Evolutionary conservation across 73 alveolate genomes (phyloP), one percentile per base, ranked within the genome.

Genomic region (Paramecium sonneborni): DNA sequence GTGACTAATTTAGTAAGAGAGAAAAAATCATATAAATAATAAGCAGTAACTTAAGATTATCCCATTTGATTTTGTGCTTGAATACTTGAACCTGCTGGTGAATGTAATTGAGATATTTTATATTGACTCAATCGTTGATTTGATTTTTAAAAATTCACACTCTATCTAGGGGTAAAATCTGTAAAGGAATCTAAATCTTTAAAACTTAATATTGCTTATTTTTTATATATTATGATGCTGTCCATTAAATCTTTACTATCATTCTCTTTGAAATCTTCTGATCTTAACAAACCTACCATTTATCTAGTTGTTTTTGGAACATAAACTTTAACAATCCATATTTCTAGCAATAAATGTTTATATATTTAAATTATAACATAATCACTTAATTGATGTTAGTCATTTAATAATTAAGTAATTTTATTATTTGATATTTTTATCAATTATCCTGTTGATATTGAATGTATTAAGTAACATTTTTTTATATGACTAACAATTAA

Each of bases 291-390:
- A 23, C 62, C 55, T 14, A 44, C 70, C 90, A 79, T 79, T 39
- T 79, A 44, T 79, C 90, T 38, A 5, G 90, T 79, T 79, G 90
- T 79, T 41, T 44, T 38, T 14, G 90, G 90, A 39, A 79, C 48
- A 79, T 79, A 79, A 20, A 79, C 9, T 44, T 79, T 79, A 1
- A 79, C 32, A 24, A 79, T 79, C 90, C 90, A 79, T 8, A 30
- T 14, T 8, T 79, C 74, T 24, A 43, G 20, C 41, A 79, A 44
- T 41, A 79, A 44, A 26, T 79, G 90, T 79, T 46, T 79, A 7
- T 14, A 79, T 5, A 79, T 79, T 79, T 79, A 21, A 24, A 79
- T 41, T 38, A 44, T 7, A 43, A 39, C 69, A 79, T 41, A 79
- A 37, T 79, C 90, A 2, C 4, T 38, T 0, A 18, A 14, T 12